These are phyloP conservation scores for Trypanosoma mega DNA, from an alignment of 208 protist genomes.

Conservation along the genomic window DNA sequence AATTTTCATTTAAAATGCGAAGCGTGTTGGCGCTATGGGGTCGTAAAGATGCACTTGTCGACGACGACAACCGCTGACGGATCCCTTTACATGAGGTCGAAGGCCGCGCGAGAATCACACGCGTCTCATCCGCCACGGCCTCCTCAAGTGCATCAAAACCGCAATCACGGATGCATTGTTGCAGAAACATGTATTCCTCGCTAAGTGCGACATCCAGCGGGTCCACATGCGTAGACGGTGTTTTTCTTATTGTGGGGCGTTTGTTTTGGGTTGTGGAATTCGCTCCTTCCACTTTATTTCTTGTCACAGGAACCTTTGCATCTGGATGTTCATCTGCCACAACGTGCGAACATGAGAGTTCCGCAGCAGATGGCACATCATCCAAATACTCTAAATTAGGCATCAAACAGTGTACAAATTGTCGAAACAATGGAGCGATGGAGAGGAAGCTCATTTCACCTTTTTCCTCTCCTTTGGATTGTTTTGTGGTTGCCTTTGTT, in stretches of 20 bases:
- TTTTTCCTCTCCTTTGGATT: too few relatives aligned
- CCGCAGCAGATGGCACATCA: slow-evolving; percentile 31
- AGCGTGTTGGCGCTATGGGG: background rate
- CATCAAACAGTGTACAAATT: slow-evolving; percentile 54
- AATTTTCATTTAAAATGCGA: background rate
- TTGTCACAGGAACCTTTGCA: too few relatives aligned
- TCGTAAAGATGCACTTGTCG: background rate
- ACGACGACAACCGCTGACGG: slow-evolving; percentile 18
- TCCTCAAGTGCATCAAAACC: slow-evolving; percentile 55
- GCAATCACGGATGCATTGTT: slow-evolving; percentile 68
- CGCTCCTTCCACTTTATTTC: too few relatives aligned
- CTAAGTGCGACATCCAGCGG: slow-evolving; percentile 53
- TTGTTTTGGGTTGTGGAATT: background rate
- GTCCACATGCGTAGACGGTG: slow-evolving; percentile 40
- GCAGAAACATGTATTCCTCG: slow-evolving; percentile 74
- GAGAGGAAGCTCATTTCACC: slow-evolving; percentile 1
- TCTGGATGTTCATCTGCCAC: too few relatives aligned
- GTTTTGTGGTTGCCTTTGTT: too few relatives aligned
- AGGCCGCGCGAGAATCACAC: slow-evolving; percentile 50
- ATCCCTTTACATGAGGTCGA: slow-evolving; percentile 62
- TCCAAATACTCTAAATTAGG: slow-evolving; percentile 60
- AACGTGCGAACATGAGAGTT: too few relatives aligned
- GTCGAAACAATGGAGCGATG: slow-evolving; percentile 24
- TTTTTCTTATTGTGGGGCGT: background rate
- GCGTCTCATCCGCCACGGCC: slow-evolving; percentile 43